Evolutionary conservation across 2,329 filamentous ascomycete genomes (phyloP).

Genomic region (Fusarium gaditjirri): DNA sequence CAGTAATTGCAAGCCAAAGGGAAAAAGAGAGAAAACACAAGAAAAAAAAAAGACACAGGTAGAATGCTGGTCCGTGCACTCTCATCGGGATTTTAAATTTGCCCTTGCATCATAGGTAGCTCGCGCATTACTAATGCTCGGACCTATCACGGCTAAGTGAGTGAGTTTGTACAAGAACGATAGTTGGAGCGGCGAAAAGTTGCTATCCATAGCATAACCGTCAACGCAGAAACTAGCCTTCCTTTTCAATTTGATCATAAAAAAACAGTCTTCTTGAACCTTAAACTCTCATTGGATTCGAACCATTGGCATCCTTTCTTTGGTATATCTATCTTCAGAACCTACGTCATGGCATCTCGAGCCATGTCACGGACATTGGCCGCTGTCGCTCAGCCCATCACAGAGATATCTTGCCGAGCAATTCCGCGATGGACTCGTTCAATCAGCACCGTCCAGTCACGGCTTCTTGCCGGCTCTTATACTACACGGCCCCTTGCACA

Average conservation of each 20-base stretch:
- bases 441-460: constrained; percentile 42
- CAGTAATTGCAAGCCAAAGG: not conserved
- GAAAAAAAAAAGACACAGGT: not conserved
- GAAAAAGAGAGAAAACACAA: not conserved
- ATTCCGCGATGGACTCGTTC: constrained; percentile 44
- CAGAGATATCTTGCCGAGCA: constrained; percentile 36
- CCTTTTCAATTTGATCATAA: not conserved
- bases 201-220: constrained; percentile 30
- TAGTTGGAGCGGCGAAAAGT: constrained; percentile 45
- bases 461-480: constrained; percentile 32
- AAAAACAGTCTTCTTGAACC: not conserved
- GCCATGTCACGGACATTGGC: constrained; percentile 41
- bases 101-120: constrained; percentile 47
- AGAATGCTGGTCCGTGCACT: constrained; percentile 16
- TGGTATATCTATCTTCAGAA: not conserved
- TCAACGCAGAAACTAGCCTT: constrained; percentile 22
- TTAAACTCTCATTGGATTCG: not conserved
- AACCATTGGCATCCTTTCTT: not conserved
- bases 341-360: constrained; percentile 41
- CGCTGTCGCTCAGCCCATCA: constrained; percentile 35
- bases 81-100: not conserved
- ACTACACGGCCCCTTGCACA: constrained; percentile 38
- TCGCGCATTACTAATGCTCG: constrained; percentile 49
- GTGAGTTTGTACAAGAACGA: constrained; percentile 15
- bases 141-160: constrained; percentile 38